Evolutionary conservation across 1,139 yeast genomes (phyloP), one percentile per base, ranked within the genome.

Genomic region (Suhomyces bribrorum): DNA sequence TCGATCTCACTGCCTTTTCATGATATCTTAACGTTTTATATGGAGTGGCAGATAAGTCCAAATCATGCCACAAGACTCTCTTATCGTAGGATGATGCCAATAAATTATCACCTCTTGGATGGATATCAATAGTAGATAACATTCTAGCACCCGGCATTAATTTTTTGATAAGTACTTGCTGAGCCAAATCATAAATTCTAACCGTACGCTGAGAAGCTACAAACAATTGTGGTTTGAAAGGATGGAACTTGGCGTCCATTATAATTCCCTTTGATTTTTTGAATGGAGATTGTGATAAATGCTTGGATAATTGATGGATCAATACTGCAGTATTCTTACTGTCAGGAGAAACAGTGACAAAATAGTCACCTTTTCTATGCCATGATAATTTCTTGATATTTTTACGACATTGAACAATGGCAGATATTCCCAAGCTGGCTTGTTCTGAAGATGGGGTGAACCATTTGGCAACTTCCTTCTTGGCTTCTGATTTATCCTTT

Each of bases 321-420:
- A 94, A 73, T 30, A 92, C 96, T 5, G 97, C 84, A 5, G 94
- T 79, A 57, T 88, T 83, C 44, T 87, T 88, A 39, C 88, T 85
- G 43, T 86, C 92, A 33, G 97, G 97, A 9, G 96, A 82, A 15
- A 88, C 95, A 3, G 95, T 83, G 47, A 92, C 96, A 53, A 94
- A 87, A 61, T 92, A 92, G 67, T 92, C 98, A 57, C 98, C 99
- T 57, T 86, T 85, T 62, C 97, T 78, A 63, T 92, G 99, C 99
- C 99, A 92, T 49, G 95, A 79, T 13, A 92, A 54, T 57, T 83
- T 85, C 66, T 88, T 89, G 49, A 92, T 78, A 1, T 87, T 74
- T 60, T 83, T 86, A 50, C 79, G 75, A 46, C 83, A 76, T 44
- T 92, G 80, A 22, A 87, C 82, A 23, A 72, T 54, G 7, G 88